Conservation (phyloP, 495 filamentous ascomycete species). For the Melanomma pulvis-pyrius region DNA sequence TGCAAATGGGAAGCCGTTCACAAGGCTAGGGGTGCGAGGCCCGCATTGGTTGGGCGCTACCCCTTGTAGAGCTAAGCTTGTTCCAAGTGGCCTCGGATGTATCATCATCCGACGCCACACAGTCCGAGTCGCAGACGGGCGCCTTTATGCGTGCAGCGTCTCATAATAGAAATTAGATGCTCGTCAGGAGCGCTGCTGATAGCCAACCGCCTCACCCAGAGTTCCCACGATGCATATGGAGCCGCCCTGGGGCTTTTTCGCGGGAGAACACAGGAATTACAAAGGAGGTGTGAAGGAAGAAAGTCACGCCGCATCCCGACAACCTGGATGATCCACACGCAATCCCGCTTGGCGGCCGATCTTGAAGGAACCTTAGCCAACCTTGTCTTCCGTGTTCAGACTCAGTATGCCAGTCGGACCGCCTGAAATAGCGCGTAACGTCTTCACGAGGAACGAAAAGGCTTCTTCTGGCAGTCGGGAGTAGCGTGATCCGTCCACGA, state of each 20-base stretch:
- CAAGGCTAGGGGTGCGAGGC: neutral
- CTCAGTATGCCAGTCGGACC: neutral
- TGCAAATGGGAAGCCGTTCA: neutral
- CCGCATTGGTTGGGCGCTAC: constrained; percentile 29
- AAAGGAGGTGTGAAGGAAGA: neutral
- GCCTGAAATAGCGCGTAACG: neutral
- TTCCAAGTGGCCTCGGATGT: constrained; percentile 37
- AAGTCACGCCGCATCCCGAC: neutral
- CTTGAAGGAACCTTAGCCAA: neutral
- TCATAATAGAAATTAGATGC: constrained; percentile 15
- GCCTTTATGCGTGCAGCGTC: constrained; percentile 8
- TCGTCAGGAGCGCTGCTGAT: neutral
- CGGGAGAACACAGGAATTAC: no score
- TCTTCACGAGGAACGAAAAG: neutral
- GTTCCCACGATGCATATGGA: no score
- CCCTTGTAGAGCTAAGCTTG: constrained; percentile 38
- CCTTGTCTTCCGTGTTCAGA: neutral
- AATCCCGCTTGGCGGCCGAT: neutral
- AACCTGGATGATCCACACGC: constrained; percentile 4
- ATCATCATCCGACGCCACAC: constrained; percentile 38
- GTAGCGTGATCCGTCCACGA: neutral
- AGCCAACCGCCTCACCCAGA: neutral
- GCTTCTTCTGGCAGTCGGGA: neutral
- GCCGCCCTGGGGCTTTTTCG: no score
- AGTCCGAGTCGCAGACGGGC: constrained; percentile 21